Evolutionary conservation across 2,329 filamentous ascomycete species (phyloP), one percentile per base, ranked within the genome.

Genomic region (Phialophora expanda): DNA sequence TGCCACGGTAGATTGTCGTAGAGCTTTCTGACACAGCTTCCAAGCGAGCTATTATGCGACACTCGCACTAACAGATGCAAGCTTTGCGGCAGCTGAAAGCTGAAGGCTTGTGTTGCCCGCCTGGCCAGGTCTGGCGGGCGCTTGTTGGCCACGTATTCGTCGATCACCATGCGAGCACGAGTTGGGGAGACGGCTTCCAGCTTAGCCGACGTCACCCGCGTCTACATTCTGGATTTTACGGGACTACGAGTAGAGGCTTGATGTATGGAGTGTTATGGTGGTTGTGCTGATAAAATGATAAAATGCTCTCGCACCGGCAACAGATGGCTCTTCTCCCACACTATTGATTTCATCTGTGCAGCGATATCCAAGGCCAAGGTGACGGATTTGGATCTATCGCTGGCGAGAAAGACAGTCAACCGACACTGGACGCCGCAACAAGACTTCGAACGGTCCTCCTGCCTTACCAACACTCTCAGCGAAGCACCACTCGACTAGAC

Each of bases 1-100:
- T n/a, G 11, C 32, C 38, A 44, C 8, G 17, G 14, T n/a, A 17
- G 38, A 7, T 8, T 44, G 12, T 44, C 17, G 6, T 44, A 4
- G 14, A n/a, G 17, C 17, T 44, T 44, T 17, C 38, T 44, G 38
- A 44, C 17, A 44, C 7, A 17, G 38, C 14, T n/a, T n/a, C 38
- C 38, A 44, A 44, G 38, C 38, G 38, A n/a, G 7, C 48, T 51
- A 51, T 17, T 26, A 28, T 51, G 11, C 48, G 48, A 26, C 20
- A 26, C 14, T 4, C 22, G 38, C 48, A 28, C 48, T 26, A 51
- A 51, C 20, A 20, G 14, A 51, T 22, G 48, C 48, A 51, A 51
- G 48, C 48, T 51, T 51, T 51, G 48, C 20, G 48, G 48, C 48
- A 51, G 48, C 48, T 51, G 48, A 51, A 44, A 28, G 48, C 48